Evolutionary conservation across 306 rosid species (phyloP).

Genomic region (Quillaja saponaria): DNA sequence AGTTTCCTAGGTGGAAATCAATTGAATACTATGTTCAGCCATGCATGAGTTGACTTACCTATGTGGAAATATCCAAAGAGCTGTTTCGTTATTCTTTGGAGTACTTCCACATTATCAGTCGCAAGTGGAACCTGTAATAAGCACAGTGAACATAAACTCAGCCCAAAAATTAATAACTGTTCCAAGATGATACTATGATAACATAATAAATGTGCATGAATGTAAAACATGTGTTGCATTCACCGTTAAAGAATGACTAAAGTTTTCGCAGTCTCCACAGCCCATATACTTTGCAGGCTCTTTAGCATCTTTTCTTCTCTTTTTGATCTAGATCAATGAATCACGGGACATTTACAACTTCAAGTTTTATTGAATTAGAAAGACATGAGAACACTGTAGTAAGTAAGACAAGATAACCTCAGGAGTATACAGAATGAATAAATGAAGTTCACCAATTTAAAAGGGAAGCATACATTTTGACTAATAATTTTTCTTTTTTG

Average conservation of each 20-base stretch:
- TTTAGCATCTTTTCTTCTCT: conserved; percentile 73
- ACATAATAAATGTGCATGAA: conserved; percentile 7
- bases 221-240: conserved; percentile 24
- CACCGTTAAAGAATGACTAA: conserved; percentile 90
- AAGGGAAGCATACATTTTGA: too few species aligned
- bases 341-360: conserved; percentile 13
- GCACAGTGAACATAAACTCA: conserved; percentile 31
- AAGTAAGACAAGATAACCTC: conserved; percentile 8
- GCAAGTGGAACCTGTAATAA: conserved; percentile 74
- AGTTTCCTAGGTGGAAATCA: too few species aligned
- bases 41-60: conserved; percentile 41
- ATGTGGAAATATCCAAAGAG: conserved; percentile 69
- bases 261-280: conserved; percentile 90
- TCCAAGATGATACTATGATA: conserved; percentile 9
- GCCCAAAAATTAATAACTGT: conserved; percentile 29
- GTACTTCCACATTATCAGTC: conserved; percentile 78
- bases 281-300: conserved; percentile 96
- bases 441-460: conserved; percentile 18
- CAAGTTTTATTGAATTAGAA: conserved; percentile 14
- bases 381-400: conserved; percentile 25
- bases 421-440: conserved; percentile 26
- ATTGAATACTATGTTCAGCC: too few species aligned
- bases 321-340: conserved; percentile 61
- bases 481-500: too few species aligned
- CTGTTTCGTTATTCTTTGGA: conserved; percentile 75